Evolutionary conservation across 1,284 basidiomycete species (phyloP).

Genomic region (Leccinum subrobustum): DNA sequence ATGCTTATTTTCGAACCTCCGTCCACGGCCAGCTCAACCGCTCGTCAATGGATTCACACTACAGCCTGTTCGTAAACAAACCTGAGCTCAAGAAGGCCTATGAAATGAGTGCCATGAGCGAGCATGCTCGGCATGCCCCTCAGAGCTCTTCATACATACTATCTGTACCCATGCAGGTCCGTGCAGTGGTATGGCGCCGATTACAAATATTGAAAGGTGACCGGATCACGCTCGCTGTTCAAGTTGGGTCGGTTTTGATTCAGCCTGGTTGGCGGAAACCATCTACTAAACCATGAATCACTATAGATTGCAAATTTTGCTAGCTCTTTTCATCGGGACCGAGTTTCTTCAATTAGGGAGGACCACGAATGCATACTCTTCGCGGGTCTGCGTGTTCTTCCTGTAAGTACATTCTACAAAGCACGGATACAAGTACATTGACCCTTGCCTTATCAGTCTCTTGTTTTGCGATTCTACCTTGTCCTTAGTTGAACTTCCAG

Average conservation of each 20-base stretch:
- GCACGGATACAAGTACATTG: slow-evolving; percentile 30
- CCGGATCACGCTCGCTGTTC: slow-evolving; percentile 46
- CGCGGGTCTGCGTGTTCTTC: slow-evolving; percentile 72
- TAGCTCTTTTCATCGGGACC: slow-evolving; percentile 73
- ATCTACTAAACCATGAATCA: neutral
- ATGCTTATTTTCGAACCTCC: slow-evolving; percentile 53
- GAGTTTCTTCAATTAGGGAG: slow-evolving; percentile 65
- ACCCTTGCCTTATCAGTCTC: slow-evolving; percentile 12
- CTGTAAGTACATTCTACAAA: slow-evolving; percentile 52
- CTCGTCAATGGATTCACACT: slow-evolving; percentile 32
- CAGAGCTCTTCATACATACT: slow-evolving; percentile 51
- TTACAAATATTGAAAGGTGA: slow-evolving; percentile 66
- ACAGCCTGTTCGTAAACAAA: slow-evolving; percentile 35
- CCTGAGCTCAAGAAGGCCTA: slow-evolving; percentile 44
- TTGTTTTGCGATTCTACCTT: slow-evolving; percentile 24
- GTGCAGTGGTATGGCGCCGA: slow-evolving; percentile 60
- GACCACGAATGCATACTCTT: slow-evolving; percentile 70
- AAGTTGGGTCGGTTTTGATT: slow-evolving; percentile 32
- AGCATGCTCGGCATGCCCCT: slow-evolving; percentile 45
- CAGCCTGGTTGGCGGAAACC: neutral
- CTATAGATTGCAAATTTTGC: slow-evolving; percentile 45
- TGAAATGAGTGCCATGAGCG: slow-evolving; percentile 45
- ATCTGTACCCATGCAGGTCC: slow-evolving; percentile 56
- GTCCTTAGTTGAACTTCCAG: slow-evolving; percentile 36
- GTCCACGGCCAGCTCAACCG: slow-evolving; percentile 28